Conservation (phyloP, 1,139 yeast species). For the Diutina ranongensis region DNA sequence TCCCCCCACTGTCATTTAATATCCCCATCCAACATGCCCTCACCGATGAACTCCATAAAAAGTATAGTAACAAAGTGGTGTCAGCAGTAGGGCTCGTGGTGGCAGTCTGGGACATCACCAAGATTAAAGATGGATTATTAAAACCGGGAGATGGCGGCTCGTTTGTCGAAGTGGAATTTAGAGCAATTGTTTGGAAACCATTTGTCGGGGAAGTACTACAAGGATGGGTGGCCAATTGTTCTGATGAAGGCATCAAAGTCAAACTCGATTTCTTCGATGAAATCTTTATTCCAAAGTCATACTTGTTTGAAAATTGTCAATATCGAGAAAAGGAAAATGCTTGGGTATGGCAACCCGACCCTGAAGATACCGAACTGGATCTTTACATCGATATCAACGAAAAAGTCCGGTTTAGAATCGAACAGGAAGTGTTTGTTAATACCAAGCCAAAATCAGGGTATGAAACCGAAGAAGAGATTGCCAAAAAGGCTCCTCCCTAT, state of each 20-base stretch:
- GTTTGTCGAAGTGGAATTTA: conserved; percentile 61
- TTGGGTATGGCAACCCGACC: conserved; percentile 86
- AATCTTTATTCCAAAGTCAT: conserved; percentile 71
- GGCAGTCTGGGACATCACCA: conserved; percentile 71
- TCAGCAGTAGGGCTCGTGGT: conserved; percentile 77
- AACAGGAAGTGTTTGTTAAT: conserved; percentile 76
- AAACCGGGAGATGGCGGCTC: conserved; percentile 96
- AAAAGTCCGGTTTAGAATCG: conserved; percentile 80
- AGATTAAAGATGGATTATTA: conserved; percentile 75
- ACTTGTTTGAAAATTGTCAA: conserved; percentile 68
- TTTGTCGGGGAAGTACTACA: conserved; percentile 88
- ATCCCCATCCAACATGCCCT: conserved; percentile 61
- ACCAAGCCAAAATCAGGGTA: conserved; percentile 65
- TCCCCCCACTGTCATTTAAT: conserved; percentile 79
- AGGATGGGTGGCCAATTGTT: conserved; percentile 88
- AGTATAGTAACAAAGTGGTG: conserved; percentile 75
- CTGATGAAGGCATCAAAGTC: conserved; percentile 76
- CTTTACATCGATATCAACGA: conserved; percentile 84
- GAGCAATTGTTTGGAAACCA: conserved; percentile 82
- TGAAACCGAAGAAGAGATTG: conserved; percentile 28
- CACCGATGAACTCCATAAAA: conserved; percentile 69
- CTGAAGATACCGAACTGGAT: conserved; percentile 60
- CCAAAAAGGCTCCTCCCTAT: conserved; percentile 54
- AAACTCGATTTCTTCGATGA: conserved; percentile 86
- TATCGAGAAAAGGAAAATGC: conserved; percentile 73